A percentile compares a stretch with the other conserved stretches of the same genome.
Evolutionary conservation across 2,329 filamentous ascomycete species (phyloP).

Genomic region (Ascomycota sp.): DNA sequence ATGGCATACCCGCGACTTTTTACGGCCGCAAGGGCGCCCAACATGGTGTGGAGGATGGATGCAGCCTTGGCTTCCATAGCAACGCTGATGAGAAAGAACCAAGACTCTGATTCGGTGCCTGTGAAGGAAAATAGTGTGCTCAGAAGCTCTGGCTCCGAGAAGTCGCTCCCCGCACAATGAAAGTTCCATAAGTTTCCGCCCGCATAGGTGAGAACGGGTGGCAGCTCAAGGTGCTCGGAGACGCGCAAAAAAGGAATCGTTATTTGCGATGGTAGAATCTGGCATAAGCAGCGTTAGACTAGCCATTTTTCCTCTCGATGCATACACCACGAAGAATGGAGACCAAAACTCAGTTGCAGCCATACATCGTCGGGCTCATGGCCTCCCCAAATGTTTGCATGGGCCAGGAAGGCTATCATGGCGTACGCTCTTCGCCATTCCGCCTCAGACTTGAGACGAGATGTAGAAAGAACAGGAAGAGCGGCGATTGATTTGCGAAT

Average conservation of each 20-base stretch:
- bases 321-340: neutral
- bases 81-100: conserved; percentile 82
- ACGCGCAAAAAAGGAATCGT: conserved; percentile 57
- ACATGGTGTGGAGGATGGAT: conserved; percentile 54
- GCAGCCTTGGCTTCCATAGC: conserved; percentile 75
- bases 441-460: conserved; percentile 37
- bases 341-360: neutral
- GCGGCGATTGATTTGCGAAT: conserved; percentile 41
- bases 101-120: conserved; percentile 74
- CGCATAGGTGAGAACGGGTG: conserved; percentile 79
- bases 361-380: conserved; percentile 50
- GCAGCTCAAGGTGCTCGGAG: conserved; percentile 56
- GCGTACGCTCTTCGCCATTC: conserved; percentile 73
- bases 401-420: conserved; percentile 57
- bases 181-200: conserved; percentile 84
- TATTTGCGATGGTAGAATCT: conserved; percentile 53
- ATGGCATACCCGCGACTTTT: conserved; percentile 35
- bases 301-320: neutral
- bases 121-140: conserved; percentile 65
- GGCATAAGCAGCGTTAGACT: neutral
- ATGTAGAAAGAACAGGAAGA: conserved; percentile 50
- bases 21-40: conserved; percentile 53
- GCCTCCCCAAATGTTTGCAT: conserved; percentile 82
- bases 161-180: conserved; percentile 29
- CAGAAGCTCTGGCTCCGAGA: conserved; percentile 48